Conservation (phyloP, 2,329 filamentous ascomycete genomes). For the Neoarthrinium moseri region DNA sequence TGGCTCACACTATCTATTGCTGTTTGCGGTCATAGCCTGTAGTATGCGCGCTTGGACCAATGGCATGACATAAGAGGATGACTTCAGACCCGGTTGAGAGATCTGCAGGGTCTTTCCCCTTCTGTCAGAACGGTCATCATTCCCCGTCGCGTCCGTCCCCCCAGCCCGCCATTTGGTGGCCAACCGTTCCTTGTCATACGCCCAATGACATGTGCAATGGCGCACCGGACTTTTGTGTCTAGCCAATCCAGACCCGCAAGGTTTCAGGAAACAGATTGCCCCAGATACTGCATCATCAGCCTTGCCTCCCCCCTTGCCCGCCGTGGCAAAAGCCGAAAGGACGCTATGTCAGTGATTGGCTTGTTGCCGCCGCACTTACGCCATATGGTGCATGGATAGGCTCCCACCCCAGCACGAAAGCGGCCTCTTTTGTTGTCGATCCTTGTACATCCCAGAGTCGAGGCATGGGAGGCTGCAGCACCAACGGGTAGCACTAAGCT, state of each 20-base stretch:
- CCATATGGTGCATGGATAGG: conserved; percentile 21
- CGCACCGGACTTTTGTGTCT: too few relatives aligned
- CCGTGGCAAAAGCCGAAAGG: conserved; percentile 24
- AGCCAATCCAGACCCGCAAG: not conserved
- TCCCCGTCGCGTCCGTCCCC: not conserved
- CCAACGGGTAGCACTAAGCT: conserved; percentile 1
- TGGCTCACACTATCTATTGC: not conserved
- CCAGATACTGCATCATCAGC: conserved; percentile 26
- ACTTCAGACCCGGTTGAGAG: conserved; percentile 21
- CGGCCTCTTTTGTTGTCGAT: conserved; percentile 24
- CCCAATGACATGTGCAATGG: too few relatives aligned
- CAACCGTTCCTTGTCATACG: not conserved
- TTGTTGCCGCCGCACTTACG: conserved; percentile 19
- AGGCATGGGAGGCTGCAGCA: conserved; percentile 5
- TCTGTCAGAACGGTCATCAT: conserved; percentile 10
- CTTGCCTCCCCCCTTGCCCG: conserved; percentile 12
- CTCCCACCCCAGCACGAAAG: conserved; percentile 22
- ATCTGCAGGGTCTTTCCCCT: conserved; percentile 32
- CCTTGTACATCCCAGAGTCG: conserved; percentile 10
- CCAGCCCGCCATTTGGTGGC: not conserved
- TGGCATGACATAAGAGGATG: conserved; percentile 27
- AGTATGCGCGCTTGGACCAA: conserved; percentile 1
- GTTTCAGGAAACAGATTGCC: conserved; percentile 8
- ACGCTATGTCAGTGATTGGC: conserved; percentile 23
- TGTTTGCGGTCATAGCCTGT: not conserved